phyloP scores from a whole-genome alignment of 805 yeast species.

The Candida ponderosae region DNA sequence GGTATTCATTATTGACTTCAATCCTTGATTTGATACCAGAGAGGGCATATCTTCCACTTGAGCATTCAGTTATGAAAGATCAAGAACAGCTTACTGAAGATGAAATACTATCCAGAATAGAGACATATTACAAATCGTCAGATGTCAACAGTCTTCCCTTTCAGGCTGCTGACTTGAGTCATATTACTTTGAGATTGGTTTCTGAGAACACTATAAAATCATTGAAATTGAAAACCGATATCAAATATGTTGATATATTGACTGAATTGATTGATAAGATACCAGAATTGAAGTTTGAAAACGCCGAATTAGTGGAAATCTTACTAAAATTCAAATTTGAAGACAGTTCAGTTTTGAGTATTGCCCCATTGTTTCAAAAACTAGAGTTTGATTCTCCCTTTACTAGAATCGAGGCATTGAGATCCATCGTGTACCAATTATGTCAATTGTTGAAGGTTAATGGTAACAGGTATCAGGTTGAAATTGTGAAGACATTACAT shows the following conservation, averaged over 20 bases:
- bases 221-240: conserved; percentile 10
- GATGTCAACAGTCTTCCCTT: conserved; percentile 29
- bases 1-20: conserved; percentile 32
- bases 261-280: conserved; percentile 33
- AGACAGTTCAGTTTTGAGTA: conserved; percentile 16
- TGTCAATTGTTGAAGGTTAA: conserved; percentile 9
- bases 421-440: conserved; percentile 11
- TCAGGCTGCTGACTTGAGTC: conserved; percentile 34
- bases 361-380: conserved; percentile 22
- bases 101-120: conserved; percentile 21
- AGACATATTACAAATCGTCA: conserved; percentile 24
- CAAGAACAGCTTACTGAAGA: conserved; percentile 7
- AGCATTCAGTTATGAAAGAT: conserved; percentile 25
- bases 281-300: conserved; percentile 33
- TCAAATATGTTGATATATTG: conserved; percentile 28
- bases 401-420: conserved; percentile 12
- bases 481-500: conserved; percentile 60
- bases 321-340: conserved; percentile 11
- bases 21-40: conserved; percentile 54
- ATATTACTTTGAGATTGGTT: conserved; percentile 26
- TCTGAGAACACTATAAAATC: conserved; percentile 19
- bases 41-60: conserved; percentile 51
- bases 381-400: conserved; percentile 19
- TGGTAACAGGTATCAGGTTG: conserved; percentile 54
- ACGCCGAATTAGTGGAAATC: conserved; percentile 23